phyloP scores from a whole-genome alignment of 1,284 basidiomycete genomes.

The Ceraceosorus bombacis region DNA sequence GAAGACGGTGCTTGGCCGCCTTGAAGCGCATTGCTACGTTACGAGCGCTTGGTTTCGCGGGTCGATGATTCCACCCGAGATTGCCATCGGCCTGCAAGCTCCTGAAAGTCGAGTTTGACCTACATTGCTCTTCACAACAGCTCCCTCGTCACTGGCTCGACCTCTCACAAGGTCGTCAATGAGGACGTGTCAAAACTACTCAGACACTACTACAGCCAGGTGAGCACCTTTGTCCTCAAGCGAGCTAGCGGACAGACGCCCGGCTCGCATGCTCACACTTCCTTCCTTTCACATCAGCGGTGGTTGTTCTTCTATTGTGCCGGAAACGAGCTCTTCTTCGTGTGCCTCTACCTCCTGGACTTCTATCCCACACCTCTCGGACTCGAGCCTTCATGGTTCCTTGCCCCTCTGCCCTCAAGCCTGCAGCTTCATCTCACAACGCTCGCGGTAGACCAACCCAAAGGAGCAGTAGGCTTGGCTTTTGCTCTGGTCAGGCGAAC shows the following conservation, averaged over 20 bases:
- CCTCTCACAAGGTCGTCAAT: slow-evolving; percentile 83
- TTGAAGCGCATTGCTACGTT: no score
- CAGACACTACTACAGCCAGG: slow-evolving; percentile 73
- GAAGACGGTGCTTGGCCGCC: no score
- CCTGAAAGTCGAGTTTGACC: neutral
- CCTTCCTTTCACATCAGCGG: slow-evolving; percentile 27
- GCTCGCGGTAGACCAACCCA: slow-evolving; percentile 2
- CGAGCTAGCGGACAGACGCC: no score
- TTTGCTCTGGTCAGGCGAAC: slow-evolving; percentile 50
- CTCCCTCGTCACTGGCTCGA: slow-evolving; percentile 83
- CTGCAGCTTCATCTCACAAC: slow-evolving; percentile 3
- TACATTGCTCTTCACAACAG: slow-evolving; percentile 51
- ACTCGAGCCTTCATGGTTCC: slow-evolving; percentile 20
- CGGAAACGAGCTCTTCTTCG: slow-evolving; percentile 95
- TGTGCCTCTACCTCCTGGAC: slow-evolving; percentile 88
- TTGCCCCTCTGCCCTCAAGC: neutral
- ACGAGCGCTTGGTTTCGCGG: no score
- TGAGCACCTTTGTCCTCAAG: no score
- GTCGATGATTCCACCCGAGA: no score
- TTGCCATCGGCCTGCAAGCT: no score
- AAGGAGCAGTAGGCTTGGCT: slow-evolving; percentile 8
- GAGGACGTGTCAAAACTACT: slow-evolving; percentile 86
- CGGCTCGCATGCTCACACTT: neutral
- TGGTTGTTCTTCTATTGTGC: slow-evolving; percentile 89
- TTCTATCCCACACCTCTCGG: slow-evolving; percentile 56